Conservation (phyloP, 108 stramenopile species). For the Fistulifera solaris region DNA sequence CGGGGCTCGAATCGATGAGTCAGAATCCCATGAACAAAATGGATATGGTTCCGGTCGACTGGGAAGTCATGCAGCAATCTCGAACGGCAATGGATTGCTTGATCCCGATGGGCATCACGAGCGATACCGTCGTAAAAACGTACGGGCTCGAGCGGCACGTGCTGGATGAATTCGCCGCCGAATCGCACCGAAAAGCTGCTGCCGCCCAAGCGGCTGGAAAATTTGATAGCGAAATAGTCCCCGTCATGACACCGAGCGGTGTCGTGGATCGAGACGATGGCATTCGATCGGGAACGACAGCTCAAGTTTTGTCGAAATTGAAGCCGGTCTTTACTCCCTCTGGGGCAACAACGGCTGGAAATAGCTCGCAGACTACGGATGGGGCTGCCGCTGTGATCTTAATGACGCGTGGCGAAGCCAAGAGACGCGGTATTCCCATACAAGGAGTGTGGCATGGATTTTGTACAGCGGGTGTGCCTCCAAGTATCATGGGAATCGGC, state of each 20-base stretch:
- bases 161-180: slow-evolving; percentile 82
- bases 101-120: slow-evolving; percentile 95
- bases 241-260: slow-evolving; percentile 31
- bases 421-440: slow-evolving; percentile 54
- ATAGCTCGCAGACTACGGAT: slow-evolving; percentile 88
- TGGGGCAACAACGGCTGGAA: slow-evolving; percentile 91
- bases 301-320: slow-evolving; percentile 61
- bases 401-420: slow-evolving; percentile 72
- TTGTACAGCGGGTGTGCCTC: slow-evolving; percentile 84
- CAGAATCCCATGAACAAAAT: slow-evolving; percentile 50
- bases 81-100: slow-evolving; percentile 75
- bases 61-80: slow-evolving; percentile 42
- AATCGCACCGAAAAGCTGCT: slow-evolving; percentile 81
- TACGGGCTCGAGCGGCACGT: slow-evolving; percentile 57
- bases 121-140: slow-evolving; percentile 83
- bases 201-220: slow-evolving; percentile 63
- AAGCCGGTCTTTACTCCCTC: slow-evolving; percentile 75
- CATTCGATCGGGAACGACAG: slow-evolving; percentile 72
- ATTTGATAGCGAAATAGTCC: slow-evolving; percentile 84
- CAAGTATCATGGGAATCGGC: slow-evolving; percentile 91
- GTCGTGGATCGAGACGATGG: slow-evolving; percentile 84
- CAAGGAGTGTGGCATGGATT: slow-evolving; percentile 75
- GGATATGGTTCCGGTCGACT: slow-evolving; percentile 55
- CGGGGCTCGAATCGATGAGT: slow-evolving; percentile 92
- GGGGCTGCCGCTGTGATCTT: slow-evolving; percentile 92